phyloP scores from a whole-genome alignment of 2,329 filamentous ascomycete genomes.

The Neopestalotiopsis rosae region DNA sequence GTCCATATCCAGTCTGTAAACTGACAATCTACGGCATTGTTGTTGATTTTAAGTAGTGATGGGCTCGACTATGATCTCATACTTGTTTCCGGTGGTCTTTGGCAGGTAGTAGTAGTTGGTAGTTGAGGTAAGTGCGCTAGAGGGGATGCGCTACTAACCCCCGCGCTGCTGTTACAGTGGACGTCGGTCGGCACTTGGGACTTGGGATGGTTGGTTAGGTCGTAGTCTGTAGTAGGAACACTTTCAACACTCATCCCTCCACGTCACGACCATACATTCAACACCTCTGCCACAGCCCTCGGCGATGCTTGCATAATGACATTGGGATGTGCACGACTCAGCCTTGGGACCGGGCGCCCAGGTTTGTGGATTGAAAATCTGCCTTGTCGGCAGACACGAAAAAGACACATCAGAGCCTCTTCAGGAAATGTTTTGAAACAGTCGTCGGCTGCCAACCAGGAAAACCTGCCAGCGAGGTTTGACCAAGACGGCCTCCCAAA shows the following conservation, averaged over 20 bases:
- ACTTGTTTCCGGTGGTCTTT: background rate
- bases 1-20: background rate
- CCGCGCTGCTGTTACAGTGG: background rate
- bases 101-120: background rate
- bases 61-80: slow-evolving; percentile 2
- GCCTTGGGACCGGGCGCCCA: background rate
- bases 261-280: background rate
- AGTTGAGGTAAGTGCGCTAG: background rate
- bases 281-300: background rate
- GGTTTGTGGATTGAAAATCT: background rate
- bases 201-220: background rate
- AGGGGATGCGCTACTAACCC: background rate
- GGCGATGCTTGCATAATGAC: background rate
- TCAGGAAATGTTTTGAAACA: slow-evolving; percentile 10
- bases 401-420: slow-evolving; percentile 3
- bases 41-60: slow-evolving; percentile 6
- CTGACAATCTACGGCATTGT: background rate
- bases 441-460: background rate
- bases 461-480: background rate
- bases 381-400: background rate
- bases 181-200: background rate
- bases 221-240: too few relatives aligned
- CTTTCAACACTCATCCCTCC: background rate
- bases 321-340: slow-evolving; percentile 12
- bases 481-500: background rate